Percentiles rank a stretch among this genome's conserved stretches.
These are phyloP conservation scores for Aspergillus oerlinghausenensis DNA, from an alignment of 2,329 filamentous ascomycete species.

Conservation along the genomic window DNA sequence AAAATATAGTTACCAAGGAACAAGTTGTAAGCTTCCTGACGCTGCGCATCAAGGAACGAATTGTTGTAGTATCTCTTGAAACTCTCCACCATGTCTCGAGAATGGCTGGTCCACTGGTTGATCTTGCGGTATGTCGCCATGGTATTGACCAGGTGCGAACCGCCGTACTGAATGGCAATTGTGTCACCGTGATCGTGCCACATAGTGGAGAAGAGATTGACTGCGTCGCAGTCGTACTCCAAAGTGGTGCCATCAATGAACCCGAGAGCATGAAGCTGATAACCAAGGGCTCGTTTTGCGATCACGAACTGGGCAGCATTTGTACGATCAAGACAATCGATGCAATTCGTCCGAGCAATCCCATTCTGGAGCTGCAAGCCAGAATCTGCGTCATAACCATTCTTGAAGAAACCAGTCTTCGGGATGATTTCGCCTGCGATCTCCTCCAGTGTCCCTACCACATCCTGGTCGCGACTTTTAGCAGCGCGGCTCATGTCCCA, in stretches of 20 bases:
- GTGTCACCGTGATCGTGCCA: constrained; percentile 97
- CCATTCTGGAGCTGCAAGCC: constrained; percentile 77
- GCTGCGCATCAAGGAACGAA: constrained; percentile 93
- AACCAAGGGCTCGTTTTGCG: constrained; percentile 84
- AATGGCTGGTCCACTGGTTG: constrained; percentile 97
- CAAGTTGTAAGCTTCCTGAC: constrained; percentile 95
- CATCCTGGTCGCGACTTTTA: constrained; percentile 87
- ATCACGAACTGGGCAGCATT: constrained; percentile 98
- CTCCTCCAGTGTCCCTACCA: constrained; percentile 83
- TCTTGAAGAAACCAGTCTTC: constrained; percentile 90
- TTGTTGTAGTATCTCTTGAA: constrained; percentile 99
- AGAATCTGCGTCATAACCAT: constrained; percentile 67
- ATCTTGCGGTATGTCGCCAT: constrained; percentile 99
- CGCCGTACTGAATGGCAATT: constrained; percentile 95
- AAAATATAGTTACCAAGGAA: constrained; percentile 97
- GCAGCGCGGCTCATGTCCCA: constrained; percentile 98
- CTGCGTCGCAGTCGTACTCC: constrained; percentile 90
- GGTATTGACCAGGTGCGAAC: constrained; percentile 95
- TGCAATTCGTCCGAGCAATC: constrained; percentile 91
- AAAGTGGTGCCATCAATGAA: constrained; percentile 74
- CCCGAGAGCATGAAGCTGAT: constrained; percentile 87
- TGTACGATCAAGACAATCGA: constrained; percentile 93
- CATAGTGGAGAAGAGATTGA: constrained; percentile 97
- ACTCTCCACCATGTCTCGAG: constrained; percentile 96
- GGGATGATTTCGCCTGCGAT: constrained; percentile 85